Evolutionary conservation across 1,139 yeast species (phyloP), one percentile per base, ranked within the genome.

Genomic region (Zhuliangozyma blackwelliae): DNA sequence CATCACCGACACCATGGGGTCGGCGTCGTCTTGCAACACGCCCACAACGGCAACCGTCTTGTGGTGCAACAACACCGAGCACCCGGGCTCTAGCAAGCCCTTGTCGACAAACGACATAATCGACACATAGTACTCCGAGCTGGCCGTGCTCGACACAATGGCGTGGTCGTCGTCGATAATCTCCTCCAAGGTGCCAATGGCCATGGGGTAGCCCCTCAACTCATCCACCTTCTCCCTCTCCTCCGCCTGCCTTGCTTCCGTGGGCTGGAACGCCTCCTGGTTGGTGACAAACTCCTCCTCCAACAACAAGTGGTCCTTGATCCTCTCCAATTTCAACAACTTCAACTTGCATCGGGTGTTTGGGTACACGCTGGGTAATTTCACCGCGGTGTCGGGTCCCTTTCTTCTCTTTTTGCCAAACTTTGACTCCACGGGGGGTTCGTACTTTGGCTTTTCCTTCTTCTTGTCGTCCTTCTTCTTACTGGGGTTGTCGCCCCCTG

Each of bases 91-190:
- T 43, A 92, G 69, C 46, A 92, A 68, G 42, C 95, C 97, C 65
- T 92, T 92, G 63, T 92, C 98, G 19, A 94, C 98, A 72, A 92
- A 92, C n/a, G 97, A 88, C 65, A 94, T 72, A 47, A 92, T 92
- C 7, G 96, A 82, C 27, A 92, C 99, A 57, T 92, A 92, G 63
- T 90, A 94, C 63, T 94, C 98, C 7, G 97, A 95, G 22, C 97
- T 97, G 10, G 96, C 88, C 5, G 96, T 82, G 38, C 95, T 82
- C 28, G 97, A 88, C 32, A 92, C 97, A 68, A 92, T 94, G 16
- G 98, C 99, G 62, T 94, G 98, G 59, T 92, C 98, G 61, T 92
- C 98, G 58, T 92, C 98, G 50, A 92, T 88, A 43, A 94, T 86
- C 65, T 92, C 99, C 58, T 92, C 98, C 54, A 92, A 72, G 3